These are phyloP conservation scores for Tylopilus orsonianus DNA, from an alignment of 1,284 basidiomycete species.

Conservation along the genomic window DNA sequence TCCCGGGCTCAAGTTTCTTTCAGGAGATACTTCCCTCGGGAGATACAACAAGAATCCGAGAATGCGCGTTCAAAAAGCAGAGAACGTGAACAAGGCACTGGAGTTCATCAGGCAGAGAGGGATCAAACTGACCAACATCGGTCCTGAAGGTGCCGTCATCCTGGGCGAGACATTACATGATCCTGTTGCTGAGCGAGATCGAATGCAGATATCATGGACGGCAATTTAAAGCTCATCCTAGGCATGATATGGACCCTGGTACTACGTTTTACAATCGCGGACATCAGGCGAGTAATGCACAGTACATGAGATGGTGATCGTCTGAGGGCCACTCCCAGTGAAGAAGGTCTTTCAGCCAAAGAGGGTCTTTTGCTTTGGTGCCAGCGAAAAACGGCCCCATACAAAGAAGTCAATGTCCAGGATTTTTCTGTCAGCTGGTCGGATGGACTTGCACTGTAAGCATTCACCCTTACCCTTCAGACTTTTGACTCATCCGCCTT, in stretches of 20 bases:
- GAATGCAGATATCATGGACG: constrained; percentile 89
- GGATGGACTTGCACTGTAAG: constrained; percentile 92
- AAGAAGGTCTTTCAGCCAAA: constrained; percentile 96
- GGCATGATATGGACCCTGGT: constrained; percentile 99
- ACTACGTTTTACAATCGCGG: constrained; percentile 94
- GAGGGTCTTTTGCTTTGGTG: constrained; percentile 97
- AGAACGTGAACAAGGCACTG: constrained; percentile 96
- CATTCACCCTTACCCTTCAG: constrained; percentile 18
- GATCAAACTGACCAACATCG: constrained; percentile 96
- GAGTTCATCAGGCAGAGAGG: constrained; percentile 95
- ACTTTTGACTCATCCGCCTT: constrained; percentile 7
- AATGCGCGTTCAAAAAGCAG: constrained; percentile 95
- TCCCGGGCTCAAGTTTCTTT: constrained; percentile 11
- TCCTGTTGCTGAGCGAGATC: constrained; percentile 10
- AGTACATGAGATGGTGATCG: constrained; percentile 4
- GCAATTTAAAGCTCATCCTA: constrained; percentile 94
- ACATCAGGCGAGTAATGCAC: constrained; percentile 76
- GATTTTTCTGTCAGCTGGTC: constrained; percentile 94
- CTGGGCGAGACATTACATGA: background rate
- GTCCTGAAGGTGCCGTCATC: constrained; percentile 73
- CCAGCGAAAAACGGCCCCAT: constrained; percentile 91
- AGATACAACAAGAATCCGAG: constrained; percentile 88
- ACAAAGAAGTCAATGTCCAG: constrained; percentile 89
- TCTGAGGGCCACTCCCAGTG: constrained; percentile 49
- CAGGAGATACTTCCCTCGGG: constrained; percentile 87